Percentiles rank a stretch among this genome's conserved stretches.
Evolutionary conservation across 352 stramenopile species (phyloP).

Genomic region (Pilasporangium apinafurcum): DNA sequence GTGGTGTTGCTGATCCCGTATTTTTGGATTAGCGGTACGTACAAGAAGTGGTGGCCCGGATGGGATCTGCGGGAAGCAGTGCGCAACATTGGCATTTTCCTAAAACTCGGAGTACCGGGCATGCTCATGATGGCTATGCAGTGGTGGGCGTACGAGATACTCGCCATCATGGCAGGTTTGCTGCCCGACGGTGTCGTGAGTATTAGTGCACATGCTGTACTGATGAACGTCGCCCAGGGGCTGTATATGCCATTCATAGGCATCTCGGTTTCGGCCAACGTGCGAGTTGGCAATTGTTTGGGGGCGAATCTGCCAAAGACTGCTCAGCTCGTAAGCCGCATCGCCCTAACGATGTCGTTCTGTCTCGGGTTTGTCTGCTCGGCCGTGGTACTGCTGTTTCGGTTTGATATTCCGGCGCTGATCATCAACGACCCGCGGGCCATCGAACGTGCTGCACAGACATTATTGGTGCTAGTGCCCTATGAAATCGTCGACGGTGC

Average conservation of each 20-base stretch:
- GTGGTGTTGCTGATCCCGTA: slow-evolving; percentile 45
- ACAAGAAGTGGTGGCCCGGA: slow-evolving; percentile 55
- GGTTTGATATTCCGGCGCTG: slow-evolving; percentile 28
- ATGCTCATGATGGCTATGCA: slow-evolving; percentile 65
- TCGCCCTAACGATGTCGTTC: slow-evolving; percentile 26
- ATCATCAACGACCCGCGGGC: slow-evolving; percentile 30
- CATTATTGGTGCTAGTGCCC: slow-evolving; percentile 50
- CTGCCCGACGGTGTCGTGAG: slow-evolving; percentile 49
- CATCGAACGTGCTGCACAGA: slow-evolving; percentile 27
- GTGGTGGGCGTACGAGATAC: slow-evolving; percentile 76
- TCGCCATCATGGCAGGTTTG: slow-evolving; percentile 62
- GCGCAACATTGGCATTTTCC: slow-evolving; percentile 44
- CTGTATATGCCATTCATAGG: slow-evolving; percentile 78
- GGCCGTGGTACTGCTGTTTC: slow-evolving; percentile 23
- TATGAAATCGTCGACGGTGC: slow-evolving; percentile 67
- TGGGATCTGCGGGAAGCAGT: slow-evolving; percentile 49
- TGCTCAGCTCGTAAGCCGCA: slow-evolving; percentile 36
- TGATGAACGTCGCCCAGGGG: slow-evolving; percentile 62
- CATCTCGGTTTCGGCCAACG: slow-evolving; percentile 49
- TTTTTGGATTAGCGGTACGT: slow-evolving; percentile 24
- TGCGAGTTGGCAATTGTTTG: slow-evolving; percentile 70
- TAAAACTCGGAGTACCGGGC: slow-evolving; percentile 49
- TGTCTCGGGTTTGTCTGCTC: slow-evolving; percentile 24
- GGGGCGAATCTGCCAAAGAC: slow-evolving; percentile 51
- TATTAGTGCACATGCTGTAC: slow-evolving; percentile 63